Evolutionary conservation across 2,329 filamentous ascomycete species (phyloP).

Genomic region (Lecanicillium sp.): DNA sequence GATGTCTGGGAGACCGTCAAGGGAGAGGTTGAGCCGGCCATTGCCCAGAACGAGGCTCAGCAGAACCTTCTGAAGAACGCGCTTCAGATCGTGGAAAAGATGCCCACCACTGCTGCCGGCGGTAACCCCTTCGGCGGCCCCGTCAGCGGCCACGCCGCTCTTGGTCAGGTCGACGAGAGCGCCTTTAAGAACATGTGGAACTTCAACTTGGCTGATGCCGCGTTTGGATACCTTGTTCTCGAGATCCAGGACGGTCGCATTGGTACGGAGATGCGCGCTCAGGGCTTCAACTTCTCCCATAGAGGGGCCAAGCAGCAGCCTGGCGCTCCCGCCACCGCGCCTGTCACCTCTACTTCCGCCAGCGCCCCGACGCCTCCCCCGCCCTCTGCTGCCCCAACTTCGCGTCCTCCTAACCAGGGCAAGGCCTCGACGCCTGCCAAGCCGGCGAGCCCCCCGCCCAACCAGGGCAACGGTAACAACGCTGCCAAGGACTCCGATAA

Average conservation of each 20-base stretch:
- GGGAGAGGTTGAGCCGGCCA: constrained; percentile 88
- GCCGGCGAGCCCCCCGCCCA: constrained; percentile 44
- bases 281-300: constrained; percentile 99
- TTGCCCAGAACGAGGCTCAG: constrained; percentile 88
- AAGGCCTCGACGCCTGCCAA: constrained; percentile 33
- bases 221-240: constrained; percentile 91
- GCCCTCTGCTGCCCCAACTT: constrained; percentile 23
- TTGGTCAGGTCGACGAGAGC: constrained; percentile 93
- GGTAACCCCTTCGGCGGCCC: constrained; percentile 95
- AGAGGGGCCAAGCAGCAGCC: constrained; percentile 73
- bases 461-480: constrained; percentile 33
- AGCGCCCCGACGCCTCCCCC: constrained; percentile 26
- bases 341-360: constrained; percentile 28
- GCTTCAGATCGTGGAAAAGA: constrained; percentile 91
- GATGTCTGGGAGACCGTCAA: constrained; percentile 99
- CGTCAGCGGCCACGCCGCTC: constrained; percentile 60
- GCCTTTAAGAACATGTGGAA: constrained; percentile 99
- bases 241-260: constrained; percentile 95
- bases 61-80: constrained; percentile 89
- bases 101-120: constrained; percentile 90
- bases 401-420: constrained; percentile 30
- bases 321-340: constrained; percentile 32
- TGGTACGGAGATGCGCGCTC: constrained; percentile 95
- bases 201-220: constrained; percentile 95
- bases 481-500: constrained; percentile 56